Conservation (phyloP, 331 rosid species). For the Rosa hybrid region DNA sequence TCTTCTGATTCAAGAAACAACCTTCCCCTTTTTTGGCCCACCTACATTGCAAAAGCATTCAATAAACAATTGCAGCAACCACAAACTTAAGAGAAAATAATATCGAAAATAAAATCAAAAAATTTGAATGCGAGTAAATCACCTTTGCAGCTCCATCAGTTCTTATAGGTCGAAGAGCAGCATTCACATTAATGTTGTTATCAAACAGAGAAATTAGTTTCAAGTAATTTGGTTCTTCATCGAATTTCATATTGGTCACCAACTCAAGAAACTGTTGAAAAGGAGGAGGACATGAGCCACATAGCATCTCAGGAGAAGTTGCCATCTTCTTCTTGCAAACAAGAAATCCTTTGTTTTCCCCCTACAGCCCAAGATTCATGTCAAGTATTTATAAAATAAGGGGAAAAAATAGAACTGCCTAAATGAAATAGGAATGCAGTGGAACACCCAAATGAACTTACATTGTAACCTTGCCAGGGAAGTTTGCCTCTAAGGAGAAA, state of each 20-base stretch:
- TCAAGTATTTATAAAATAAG: not conserved
- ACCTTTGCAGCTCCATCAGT: conserved; percentile 43
- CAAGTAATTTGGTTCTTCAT: conserved; percentile 41
- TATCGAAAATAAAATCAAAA: not conserved
- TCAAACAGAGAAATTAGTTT: conserved; percentile 40
- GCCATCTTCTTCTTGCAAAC: conserved; percentile 47
- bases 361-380: conserved; percentile 23
- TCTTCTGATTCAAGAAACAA: conserved; percentile 27
- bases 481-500: conserved; percentile 48
- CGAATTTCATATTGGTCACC: conserved; percentile 44
- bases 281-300: conserved; percentile 37
- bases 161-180: conserved; percentile 38
- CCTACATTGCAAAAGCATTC: conserved; percentile 18
- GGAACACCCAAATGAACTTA: conserved; percentile 23
- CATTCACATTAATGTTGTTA: conserved; percentile 28
- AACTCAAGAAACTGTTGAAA: conserved; percentile 38
- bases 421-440: conserved; percentile 9
- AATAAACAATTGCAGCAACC: not conserved
- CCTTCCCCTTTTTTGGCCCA: conserved; percentile 43
- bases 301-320: conserved; percentile 40
- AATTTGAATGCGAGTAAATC: not conserved
- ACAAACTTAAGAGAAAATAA: not conserved
- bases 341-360: conserved; percentile 46
- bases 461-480: conserved; percentile 47
- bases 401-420: not conserved